Conservation (phyloP, 768 basidiomycete genomes). For the Boletus sp. region DNA sequence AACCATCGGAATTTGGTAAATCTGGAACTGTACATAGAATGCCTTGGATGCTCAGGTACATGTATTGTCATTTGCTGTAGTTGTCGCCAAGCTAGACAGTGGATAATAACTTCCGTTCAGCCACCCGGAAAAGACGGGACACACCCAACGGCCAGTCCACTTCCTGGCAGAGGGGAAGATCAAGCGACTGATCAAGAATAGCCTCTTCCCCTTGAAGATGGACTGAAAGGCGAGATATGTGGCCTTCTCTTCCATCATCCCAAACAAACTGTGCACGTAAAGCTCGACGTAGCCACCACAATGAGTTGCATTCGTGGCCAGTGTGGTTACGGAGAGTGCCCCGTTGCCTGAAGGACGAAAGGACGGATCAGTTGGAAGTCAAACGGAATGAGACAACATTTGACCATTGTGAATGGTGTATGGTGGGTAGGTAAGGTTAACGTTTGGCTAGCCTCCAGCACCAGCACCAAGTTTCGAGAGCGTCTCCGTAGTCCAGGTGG, state of each 20-base stretch:
- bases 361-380: neutral
- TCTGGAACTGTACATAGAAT: slow-evolving; percentile 79
- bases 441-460: slow-evolving; percentile 45
- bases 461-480: slow-evolving; percentile 48
- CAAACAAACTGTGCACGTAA: slow-evolving; percentile 73
- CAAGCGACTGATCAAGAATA: slow-evolving; percentile 69
- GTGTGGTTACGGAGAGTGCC: slow-evolving; percentile 49
- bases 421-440: slow-evolving; percentile 57
- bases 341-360: slow-evolving; percentile 41
- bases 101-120: neutral
- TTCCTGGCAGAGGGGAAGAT: slow-evolving; percentile 67
- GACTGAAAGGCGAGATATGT: slow-evolving; percentile 58
- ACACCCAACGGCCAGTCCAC: slow-evolving; percentile 74
- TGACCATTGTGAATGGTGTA: slow-evolving; percentile 73
- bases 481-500: slow-evolving; percentile 8
- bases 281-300: slow-evolving; percentile 58
- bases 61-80: slow-evolving; percentile 70
- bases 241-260: slow-evolving; percentile 67
- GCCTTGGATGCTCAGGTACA: slow-evolving; percentile 72
- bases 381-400: neutral
- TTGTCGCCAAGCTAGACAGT: slow-evolving; percentile 66
- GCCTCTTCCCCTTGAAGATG: slow-evolving; percentile 57
- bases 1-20: slow-evolving; percentile 87
- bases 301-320: slow-evolving; percentile 77
- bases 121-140: neutral